A percentile compares a stretch with the other conserved stretches of the same genome.
phyloP scores from a whole-genome alignment of 2,329 filamentous ascomycete genomes.

The Dothideomycetes sp. region DNA sequence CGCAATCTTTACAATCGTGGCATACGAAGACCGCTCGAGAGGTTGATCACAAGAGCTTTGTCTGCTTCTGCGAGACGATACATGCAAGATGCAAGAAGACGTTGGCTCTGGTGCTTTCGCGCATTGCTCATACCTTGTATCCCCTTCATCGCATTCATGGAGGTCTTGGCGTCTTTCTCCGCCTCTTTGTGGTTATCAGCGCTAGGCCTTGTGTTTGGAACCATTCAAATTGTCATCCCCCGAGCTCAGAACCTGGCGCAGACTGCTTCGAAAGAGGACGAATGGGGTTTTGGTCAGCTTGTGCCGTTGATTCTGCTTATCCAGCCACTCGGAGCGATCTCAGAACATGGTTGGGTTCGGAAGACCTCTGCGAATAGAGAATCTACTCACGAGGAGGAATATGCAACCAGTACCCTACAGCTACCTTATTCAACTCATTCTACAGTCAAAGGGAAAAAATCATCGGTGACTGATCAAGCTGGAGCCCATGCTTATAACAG shows the following conservation, averaged over 20 bases:
- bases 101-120: slow-evolving; percentile 15
- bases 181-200: slow-evolving; percentile 18
- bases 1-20: slow-evolving; percentile 12
- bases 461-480: no score
- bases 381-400: no score
- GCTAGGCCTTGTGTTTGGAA: slow-evolving; percentile 19
- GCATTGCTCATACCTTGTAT: slow-evolving; percentile 14
- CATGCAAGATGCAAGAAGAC: slow-evolving; percentile 2
- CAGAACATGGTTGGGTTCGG: background rate
- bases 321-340: slow-evolving; percentile 18
- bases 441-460: no score
- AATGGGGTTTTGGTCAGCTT: slow-evolving; percentile 20
- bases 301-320: slow-evolving; percentile 21
- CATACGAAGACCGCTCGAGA: slow-evolving; percentile 15
- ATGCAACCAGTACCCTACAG: no score
- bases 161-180: slow-evolving; percentile 18
- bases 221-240: slow-evolving; percentile 19
- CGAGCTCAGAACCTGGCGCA: slow-evolving; percentile 13
- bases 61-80: slow-evolving; percentile 13
- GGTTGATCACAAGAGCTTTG: slow-evolving; percentile 15
- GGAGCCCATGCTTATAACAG: no score
- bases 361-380: no score
- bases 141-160: slow-evolving; percentile 14
- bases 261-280: slow-evolving; percentile 9
- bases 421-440: no score